A percentile compares a stretch with the other conserved stretches of the same genome.
Evolutionary conservation across 805 yeast genomes (phyloP).

Genomic region (Jamesozyma gamospora): DNA sequence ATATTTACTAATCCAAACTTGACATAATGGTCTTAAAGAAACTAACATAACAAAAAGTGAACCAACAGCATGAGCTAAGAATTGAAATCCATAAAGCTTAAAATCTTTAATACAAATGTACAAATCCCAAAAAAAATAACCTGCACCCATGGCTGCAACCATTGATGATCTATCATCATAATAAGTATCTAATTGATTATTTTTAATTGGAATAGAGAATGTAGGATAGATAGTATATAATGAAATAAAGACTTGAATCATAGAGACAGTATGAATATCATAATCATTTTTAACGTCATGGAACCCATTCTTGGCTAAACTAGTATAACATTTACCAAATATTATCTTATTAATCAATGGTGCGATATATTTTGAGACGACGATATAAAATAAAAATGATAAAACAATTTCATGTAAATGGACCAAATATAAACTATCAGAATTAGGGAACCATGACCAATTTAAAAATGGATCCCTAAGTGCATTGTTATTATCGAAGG

Average conservation of each 20-base stretch:
- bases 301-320: constrained; percentile 31
- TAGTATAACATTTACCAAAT: constrained; percentile 47
- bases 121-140: constrained; percentile 90
- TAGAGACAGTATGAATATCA: constrained; percentile 84
- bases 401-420: constrained; percentile 70
- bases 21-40: constrained; percentile 62
- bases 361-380: constrained; percentile 39
- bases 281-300: constrained; percentile 45
- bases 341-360: constrained; percentile 39
- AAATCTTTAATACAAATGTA: constrained; percentile 55
- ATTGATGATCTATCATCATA: constrained; percentile 68
- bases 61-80: constrained; percentile 72
- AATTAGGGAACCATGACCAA: constrained; percentile 25
- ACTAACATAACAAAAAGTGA: constrained; percentile 64
- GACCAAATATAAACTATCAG: constrained; percentile 34
- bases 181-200: constrained; percentile 48
- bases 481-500: too few relatives aligned
- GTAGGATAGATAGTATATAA: constrained; percentile 52
- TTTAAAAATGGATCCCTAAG: constrained; percentile 20
- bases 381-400: constrained; percentile 51
- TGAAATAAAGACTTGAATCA: constrained; percentile 70
- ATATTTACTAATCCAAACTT: constrained; percentile 75
- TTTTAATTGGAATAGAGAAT: constrained; percentile 36
- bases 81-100: constrained; percentile 69
- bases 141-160: constrained; percentile 60